These are phyloP conservation scores for Camellia japonica DNA, from an alignment of 148 eudicot species.

Conservation along the genomic window DNA sequence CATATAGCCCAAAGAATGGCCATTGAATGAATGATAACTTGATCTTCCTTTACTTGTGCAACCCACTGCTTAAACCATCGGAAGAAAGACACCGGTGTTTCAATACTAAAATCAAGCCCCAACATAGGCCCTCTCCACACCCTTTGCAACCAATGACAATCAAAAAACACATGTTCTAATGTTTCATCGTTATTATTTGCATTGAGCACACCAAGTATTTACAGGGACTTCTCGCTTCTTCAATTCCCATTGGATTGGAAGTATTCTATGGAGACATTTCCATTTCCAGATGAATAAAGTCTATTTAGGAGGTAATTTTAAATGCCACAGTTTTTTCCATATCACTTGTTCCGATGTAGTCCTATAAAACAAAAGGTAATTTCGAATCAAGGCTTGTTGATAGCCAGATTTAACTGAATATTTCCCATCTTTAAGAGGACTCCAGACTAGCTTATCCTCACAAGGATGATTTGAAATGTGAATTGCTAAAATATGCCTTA, in stretches of 20 bases:
- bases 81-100: background rate
- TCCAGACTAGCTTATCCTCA: no score
- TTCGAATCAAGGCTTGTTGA: background rate
- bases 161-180: no score
- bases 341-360: no score
- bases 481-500: background rate
- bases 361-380: background rate
- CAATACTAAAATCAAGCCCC: no score
- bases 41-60: background rate
- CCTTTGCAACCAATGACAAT: no score
- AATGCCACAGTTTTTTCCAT: no score
- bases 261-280: background rate
- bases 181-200: no score
- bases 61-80: background rate
- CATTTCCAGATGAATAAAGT: background rate
- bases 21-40: background rate
- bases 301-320: no score
- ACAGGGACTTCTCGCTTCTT: background rate
- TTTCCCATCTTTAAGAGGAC: no score
- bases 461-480: background rate
- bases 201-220: no score
- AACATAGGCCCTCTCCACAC: no score
- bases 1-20: background rate
- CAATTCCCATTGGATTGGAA: background rate
- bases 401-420: no score